Evolutionary conservation across 2,329 filamentous ascomycete genomes (phyloP), one percentile per base, ranked within the genome.

Genomic region (Teratosphaeria destructans): DNA sequence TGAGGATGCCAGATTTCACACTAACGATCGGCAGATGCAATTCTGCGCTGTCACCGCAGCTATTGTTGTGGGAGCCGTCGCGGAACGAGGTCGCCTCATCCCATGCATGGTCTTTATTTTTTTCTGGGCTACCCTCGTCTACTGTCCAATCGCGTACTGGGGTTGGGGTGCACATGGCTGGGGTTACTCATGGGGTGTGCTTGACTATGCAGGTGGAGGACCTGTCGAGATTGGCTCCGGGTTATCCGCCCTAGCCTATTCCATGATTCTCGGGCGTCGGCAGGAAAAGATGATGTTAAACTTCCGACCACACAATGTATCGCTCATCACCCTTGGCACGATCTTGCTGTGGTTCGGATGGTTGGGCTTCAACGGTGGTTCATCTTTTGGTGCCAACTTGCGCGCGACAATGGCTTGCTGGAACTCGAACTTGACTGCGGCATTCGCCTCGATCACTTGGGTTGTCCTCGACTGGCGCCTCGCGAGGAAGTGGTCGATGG

Each of bases 221-320:
- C 94, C 94, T 66, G 94, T 99, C 82, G 94, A 99, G 77, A 97
- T 99, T 69, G 89, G 85, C 62, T 97, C 94, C 60, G 94, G 94
- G 73, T 81, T 95, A 77, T 94, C 90, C 52, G 94, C 93, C 34
- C 81, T 97, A 54, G 94, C 94, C 65, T 99, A 97, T 79, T 96
- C 92, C 2, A 88, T 90, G 89, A 86, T 96, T 43, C 88, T 99
- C 62, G 94, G 94, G 67, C 89, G 91, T 71, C 90, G 94, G 66
- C 94, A 96, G 79, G 93, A 97, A 80, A 94, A 91, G 80, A 96
- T 97, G 91, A 96, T 97, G 90, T 85, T 96, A 77, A 97, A 97
- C 83, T 97, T 97, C 84, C 90, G 94, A 67, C 94, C 94, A 19
- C 94, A 99, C 82, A 99, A 99, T 79, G 94, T 97, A 66, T 96